A percentile compares a stretch with the other conserved stretches of the same genome.
phyloP scores from a whole-genome alignment of 352 stramenopile genomes.

The Blastocystis sp. region DNA sequence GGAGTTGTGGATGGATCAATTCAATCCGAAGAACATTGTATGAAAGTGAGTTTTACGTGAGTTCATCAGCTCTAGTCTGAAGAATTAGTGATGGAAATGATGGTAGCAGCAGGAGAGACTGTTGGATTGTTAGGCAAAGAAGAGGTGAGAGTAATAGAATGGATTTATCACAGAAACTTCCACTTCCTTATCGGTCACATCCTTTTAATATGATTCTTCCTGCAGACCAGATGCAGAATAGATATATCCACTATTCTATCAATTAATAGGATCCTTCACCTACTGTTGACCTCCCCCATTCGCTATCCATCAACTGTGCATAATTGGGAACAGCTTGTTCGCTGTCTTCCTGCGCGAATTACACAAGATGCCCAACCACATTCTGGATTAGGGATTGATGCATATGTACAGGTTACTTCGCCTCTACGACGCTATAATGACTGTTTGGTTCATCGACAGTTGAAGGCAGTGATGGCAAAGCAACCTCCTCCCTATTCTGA shows the following conservation, averaged over 20 bases:
- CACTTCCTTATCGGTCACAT: slow-evolving; percentile 24
- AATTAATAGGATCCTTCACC: not conserved
- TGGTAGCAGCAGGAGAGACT: slow-evolving; percentile 35
- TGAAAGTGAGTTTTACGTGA: not conserved
- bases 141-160: not conserved
- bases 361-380: not conserved
- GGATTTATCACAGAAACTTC: not conserved
- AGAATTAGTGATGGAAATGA: slow-evolving; percentile 58
- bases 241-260: slow-evolving; percentile 1
- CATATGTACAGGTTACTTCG: slow-evolving; percentile 49
- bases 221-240: slow-evolving; percentile 9
- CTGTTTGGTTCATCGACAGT: slow-evolving; percentile 43
- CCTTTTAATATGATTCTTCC: slow-evolving; percentile 29
- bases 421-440: slow-evolving; percentile 50
- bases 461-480: slow-evolving; percentile 13
- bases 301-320: not conserved
- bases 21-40: not conserved
- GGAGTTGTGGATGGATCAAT: not conserved
- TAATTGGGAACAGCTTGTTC: slow-evolving; percentile 40
- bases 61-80: not conserved
- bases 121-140: slow-evolving; percentile 24
- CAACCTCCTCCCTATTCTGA: not conserved
- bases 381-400: slow-evolving; percentile 5
- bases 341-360: slow-evolving; percentile 7
- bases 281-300: not conserved